Percentiles rank a stretch among this genome's conserved stretches.
Conservation (phyloP, 805 yeast species). For the Saturnispora sanitii region DNA sequence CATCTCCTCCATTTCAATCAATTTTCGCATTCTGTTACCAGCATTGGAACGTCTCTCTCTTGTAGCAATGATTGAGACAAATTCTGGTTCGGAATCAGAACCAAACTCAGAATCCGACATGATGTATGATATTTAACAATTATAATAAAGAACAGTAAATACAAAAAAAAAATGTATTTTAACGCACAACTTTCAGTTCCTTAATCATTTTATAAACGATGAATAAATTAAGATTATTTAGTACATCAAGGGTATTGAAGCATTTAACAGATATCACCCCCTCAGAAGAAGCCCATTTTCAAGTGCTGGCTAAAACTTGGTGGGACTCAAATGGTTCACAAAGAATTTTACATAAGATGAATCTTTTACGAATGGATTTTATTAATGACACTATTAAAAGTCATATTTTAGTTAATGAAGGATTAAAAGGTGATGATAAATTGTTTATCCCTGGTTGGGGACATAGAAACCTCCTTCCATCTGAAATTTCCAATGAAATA, state of each 20-base stretch:
- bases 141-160: no score
- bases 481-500: conserved; percentile 38
- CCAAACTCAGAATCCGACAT: conserved; percentile 19
- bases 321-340: conserved; percentile 96
- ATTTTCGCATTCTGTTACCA: conserved; percentile 68
- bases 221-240: conserved; percentile 1
- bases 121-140: no score
- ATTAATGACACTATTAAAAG: conserved; percentile 50
- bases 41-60: conserved; percentile 80
- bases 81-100: conserved; percentile 26
- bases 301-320: conserved; percentile 88
- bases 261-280: conserved; percentile 33
- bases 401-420: conserved; percentile 36
- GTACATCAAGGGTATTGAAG: neutral
- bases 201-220: neutral
- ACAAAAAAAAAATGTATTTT: neutral
- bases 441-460: conserved; percentile 75
- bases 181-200: neutral
- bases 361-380: conserved; percentile 79
- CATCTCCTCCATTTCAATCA: conserved; percentile 59
- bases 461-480: conserved; percentile 51
- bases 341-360: conserved; percentile 90
- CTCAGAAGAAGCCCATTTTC: conserved; percentile 73
- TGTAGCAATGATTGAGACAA: conserved; percentile 59
- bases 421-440: conserved; percentile 30